Conservation (phyloP, 768 basidiomycete species). For the Rhodocollybia butyracea region DNA sequence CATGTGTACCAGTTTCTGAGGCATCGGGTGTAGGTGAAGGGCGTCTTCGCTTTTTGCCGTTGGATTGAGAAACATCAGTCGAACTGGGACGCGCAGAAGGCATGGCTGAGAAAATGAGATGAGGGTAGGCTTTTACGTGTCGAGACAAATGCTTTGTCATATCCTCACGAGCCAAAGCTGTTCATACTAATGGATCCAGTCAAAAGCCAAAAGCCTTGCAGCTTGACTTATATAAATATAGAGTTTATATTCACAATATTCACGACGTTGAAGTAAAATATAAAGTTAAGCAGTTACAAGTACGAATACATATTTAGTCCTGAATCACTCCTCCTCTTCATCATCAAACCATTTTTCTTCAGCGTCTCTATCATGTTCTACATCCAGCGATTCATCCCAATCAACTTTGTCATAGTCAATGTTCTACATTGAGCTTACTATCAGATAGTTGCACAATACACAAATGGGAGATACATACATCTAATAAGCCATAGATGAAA, state of each 20-base stretch:
- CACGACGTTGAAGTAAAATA: no score
- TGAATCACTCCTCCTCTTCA: conserved; percentile 40
- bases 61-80: background rate
- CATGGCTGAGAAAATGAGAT: background rate
- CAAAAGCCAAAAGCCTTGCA: no score
- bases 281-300: no score
- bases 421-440: conserved; percentile 33
- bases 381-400: conserved; percentile 71
- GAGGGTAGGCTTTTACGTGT: conserved; percentile 2
- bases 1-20: background rate
- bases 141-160: background rate
- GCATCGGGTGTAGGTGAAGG: no score
- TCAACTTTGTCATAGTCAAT: conserved; percentile 71
- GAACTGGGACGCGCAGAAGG: background rate
- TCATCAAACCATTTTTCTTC: conserved; percentile 78
- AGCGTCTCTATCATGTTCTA: conserved; percentile 52
- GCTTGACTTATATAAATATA: no score
- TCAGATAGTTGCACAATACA: background rate
- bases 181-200: background rate
- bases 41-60: background rate
- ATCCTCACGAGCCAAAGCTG: background rate
- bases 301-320: background rate
- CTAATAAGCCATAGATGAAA: conserved; percentile 74
- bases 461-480: conserved; percentile 42
- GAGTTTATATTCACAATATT: background rate